Evolutionary conservation across 78 protist genomes (phyloP), one percentile per base, ranked within the genome.

Genomic region (Chrysochromulina parva): DNA sequence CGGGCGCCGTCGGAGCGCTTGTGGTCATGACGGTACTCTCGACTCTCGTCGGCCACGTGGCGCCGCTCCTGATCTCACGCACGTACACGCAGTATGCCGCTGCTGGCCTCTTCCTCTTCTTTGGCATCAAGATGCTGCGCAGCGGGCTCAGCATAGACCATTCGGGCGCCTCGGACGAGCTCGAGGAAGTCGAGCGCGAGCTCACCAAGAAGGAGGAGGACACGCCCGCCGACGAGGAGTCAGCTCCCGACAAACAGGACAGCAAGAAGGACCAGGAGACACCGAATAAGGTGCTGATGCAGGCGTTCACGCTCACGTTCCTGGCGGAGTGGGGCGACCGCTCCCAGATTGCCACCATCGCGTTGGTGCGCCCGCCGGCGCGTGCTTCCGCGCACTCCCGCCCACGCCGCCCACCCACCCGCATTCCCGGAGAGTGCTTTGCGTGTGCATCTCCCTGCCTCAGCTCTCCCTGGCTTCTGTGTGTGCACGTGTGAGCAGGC

Each of bases 241-340:
- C 38, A 38, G 38, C 0, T 38, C 38, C 38, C 38, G 38, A 38
- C 38, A 38, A 38, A 38, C 14, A 3, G 71, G 28, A 10, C 28
- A 13, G 71, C 26, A 74, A 4, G 76, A 67, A 14, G 50, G 3
- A 57, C 20, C 60, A 57, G 60, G 20, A 57, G 60, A 3, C 71
- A 14, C 26, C 71, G n/a, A 7, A n/a, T 4, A 17, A 4, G 5
- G 55, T 74, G 55, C 55, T 74, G 47, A 53, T 53, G 85, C 93
- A 94, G 55, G 78, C 94, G 7, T 96, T 96, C 91, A 78, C 85
- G 26, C 85, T 96, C 73, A 95, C 97, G 47, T 94, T 96, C 93
- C 55, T 96, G 19, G 98, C 98, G 59, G 98, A 96, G 93, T 95
- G 96, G 96, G 98, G 98, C 38, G 98, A 96, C 89, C 95, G 98